Conservation (phyloP, 1,284 basidiomycete species). For the Naganishia sp. region DNA sequence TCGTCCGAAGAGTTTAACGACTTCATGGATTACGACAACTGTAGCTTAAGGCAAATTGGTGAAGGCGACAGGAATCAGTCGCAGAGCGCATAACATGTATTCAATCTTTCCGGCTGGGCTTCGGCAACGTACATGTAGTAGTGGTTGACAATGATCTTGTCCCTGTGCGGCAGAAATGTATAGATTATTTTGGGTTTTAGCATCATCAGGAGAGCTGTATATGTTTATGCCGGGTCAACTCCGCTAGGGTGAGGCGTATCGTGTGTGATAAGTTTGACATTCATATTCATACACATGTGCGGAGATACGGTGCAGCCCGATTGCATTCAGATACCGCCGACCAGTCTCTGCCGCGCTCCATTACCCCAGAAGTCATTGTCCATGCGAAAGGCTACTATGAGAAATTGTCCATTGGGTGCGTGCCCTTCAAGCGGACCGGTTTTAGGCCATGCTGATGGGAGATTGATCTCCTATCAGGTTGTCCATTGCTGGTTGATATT, state of each 20-base stretch:
- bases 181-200: conserved; percentile 23
- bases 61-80: neutral
- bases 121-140: conserved; percentile 6
- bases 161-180: neutral
- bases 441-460: neutral
- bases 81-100: conserved; percentile 16
- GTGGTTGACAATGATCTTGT: neutral
- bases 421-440: neutral
- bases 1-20: neutral
- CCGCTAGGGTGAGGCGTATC: neutral
- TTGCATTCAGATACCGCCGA: too few species aligned
- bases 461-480: neutral
- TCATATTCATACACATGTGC: neutral
- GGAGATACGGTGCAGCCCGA: too few species aligned
- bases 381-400: conserved; percentile 5
- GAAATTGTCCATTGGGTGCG: conserved; percentile 1
- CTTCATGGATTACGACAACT: conserved; percentile 7
- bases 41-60: conserved; percentile 6
- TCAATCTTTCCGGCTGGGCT: conserved; percentile 1
- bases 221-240: neutral
- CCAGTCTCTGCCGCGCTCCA: too few species aligned
- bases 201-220: neutral
- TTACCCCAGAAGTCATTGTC: neutral
- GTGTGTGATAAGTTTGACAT: neutral
- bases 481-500: conserved; percentile 32